Base-by-base conservation (phyloP, 78 protist genomes). In the Protostelium mycophagum region DNA sequence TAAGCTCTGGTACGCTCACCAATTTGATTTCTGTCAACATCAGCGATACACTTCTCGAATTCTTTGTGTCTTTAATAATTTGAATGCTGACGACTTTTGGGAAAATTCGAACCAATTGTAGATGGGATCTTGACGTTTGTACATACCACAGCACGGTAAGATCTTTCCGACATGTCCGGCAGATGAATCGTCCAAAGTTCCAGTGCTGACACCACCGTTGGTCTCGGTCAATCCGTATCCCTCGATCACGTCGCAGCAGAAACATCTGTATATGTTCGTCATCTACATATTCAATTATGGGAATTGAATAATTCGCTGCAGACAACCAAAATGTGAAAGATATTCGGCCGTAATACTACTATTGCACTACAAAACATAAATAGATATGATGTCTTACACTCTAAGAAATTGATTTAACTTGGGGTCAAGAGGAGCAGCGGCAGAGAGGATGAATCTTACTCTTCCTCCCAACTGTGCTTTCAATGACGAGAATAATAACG, bases 201-300 rank as follows among this genome's bases (percentile, higher is more conserved):
- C 90, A 37, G 96, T 87, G 0, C 88, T 9, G 0, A 96, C 83
- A 36, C 95, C 98, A 28, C 97, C 98, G 28, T 92, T 86, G 34
- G 95, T 89, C 94, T 98, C 99, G 37, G 99, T 98, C 93, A 90
- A 85, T 36, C 99, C 99, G 86, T 98, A 98, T 35, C 99, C 99
- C 83, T 98, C 95, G 38, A 94, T 84, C 38, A 97, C 96, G n/a
- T 84, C 91, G 87, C 97, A 95, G 86, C 95, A 36, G 92, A 97
- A 93, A 91, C 85, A 63, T 35, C 73, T 51, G 73, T 5, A 16
- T 51, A 51, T 25, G 31, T 5, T 51, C 73, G n/a, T 83, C 28
- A 83, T 83, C 28, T n/a, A 29, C 28, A 94, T 34, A 87, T 86
- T 39, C 28, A 29, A 83, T 29, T n/a, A 83, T n/a, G 28, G 29